Evolutionary conservation across 2,329 filamentous ascomycete genomes (phyloP), one percentile per base, ranked within the genome.

Genomic region (Graphiopsis chlorocephala): DNA sequence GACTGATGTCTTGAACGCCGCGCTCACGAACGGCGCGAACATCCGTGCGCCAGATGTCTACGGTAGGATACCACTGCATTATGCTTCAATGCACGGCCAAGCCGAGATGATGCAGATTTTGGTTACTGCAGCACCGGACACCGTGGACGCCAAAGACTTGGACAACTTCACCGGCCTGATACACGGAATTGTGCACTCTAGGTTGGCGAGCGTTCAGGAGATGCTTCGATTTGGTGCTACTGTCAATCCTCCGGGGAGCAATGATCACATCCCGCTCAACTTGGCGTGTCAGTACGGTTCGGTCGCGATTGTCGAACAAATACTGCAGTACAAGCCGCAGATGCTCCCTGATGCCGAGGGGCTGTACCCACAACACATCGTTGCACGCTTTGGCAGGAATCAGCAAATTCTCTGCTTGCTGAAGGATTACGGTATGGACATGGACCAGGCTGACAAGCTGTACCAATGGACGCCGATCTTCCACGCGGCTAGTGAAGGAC

Each of bases 381-480:
- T 98, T 23, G 94, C 95, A 26, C 86, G 95, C 63, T 95, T 94
- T 31, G 92, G 92, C 2, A 89, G 93, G 73, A 90, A 88, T 0
- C 90, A 93, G 1, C 84, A 91, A 63, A 85, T 97, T 29, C 83
- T 98, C 12, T 80, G 93, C 15, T 83, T 97, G 45, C 83, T 99
- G 14, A 90, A 93, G 75, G 84, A 90, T 59, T 93, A 95, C 72
- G 93, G 93, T 1, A 94, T 93, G 25, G 89, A 99, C 75, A 84
- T 99, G 50, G 88, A 99, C 72, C 93, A 98, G 76, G 84, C 92
- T 33, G 95, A 99, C 78, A 98, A 97, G 78, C 84, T 99, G 17
- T 98, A 98, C 72, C 92, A 94, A 66, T 99, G 95, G 95, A 98
- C 95, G 2, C 93, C 95, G 0, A 83, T 99, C 5, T 95, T 99